Percentiles rank a stretch among this genome's conserved stretches.
phyloP scores from a whole-genome alignment of 805 yeast species.

The Candida ficus region DNA sequence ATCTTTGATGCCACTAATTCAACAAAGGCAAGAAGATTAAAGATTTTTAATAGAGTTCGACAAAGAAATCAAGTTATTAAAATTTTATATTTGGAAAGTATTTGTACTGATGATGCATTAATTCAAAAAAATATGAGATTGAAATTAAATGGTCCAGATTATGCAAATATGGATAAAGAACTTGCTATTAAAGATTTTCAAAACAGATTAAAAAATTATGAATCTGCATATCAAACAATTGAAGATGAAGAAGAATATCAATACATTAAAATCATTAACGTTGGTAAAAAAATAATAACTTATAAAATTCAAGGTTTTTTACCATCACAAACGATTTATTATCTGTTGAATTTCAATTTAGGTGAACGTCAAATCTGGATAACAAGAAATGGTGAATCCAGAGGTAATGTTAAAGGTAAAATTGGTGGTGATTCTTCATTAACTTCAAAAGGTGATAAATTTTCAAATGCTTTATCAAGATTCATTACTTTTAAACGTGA shows the following conservation, averaged over 20 bases:
- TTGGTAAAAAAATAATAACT: slow-evolving; percentile 89
- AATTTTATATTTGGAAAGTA: slow-evolving; percentile 79
- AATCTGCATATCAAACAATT: slow-evolving; percentile 84
- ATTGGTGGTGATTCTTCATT: slow-evolving; percentile 90
- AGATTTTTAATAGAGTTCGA: slow-evolving; percentile 52
- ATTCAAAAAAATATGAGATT: slow-evolving; percentile 80
- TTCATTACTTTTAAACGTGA: slow-evolving; percentile 69
- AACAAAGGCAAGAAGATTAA: slow-evolving; percentile 57
- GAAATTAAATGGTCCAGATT: slow-evolving; percentile 91
- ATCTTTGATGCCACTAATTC: slow-evolving; percentile 85
- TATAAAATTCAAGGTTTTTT: slow-evolving; percentile 84
- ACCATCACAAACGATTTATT: slow-evolving; percentile 90
- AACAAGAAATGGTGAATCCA: slow-evolving; percentile 90
- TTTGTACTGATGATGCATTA: slow-evolving; percentile 74
- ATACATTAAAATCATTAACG: slow-evolving; percentile 93
- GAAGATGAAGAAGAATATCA: slow-evolving; percentile 74
- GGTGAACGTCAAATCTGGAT: slow-evolving; percentile 91
- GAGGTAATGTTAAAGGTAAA: slow-evolving; percentile 76
- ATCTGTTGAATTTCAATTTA: slow-evolving; percentile 81
- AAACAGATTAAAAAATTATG: slow-evolving; percentile 76
- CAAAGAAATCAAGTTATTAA: slow-evolving; percentile 60
- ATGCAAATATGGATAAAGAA: slow-evolving; percentile 76
- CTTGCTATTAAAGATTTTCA: slow-evolving; percentile 77
- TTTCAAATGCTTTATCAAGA: slow-evolving; percentile 63
- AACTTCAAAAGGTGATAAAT: slow-evolving; percentile 73